phyloP scores from a whole-genome alignment of 345 rosid species.

The Syzygium grande region DNA sequence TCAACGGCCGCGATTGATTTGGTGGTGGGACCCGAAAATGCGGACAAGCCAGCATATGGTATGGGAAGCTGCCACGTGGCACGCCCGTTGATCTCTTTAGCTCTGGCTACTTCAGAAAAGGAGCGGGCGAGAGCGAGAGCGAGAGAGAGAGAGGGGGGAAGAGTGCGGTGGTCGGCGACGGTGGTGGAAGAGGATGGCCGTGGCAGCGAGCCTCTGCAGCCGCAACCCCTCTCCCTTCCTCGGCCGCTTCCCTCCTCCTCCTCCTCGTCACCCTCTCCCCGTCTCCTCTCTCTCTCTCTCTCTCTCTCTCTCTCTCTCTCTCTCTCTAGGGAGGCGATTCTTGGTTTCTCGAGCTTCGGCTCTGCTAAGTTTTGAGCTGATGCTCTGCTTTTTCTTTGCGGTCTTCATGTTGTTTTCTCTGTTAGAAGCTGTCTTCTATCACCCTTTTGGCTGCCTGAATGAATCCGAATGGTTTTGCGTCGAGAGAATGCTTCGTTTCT shows the following conservation, averaged over 20 bases:
- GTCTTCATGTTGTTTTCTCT: too few relatives aligned
- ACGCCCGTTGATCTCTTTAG: background rate
- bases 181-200: constrained; percentile 1
- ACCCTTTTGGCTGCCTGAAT: background rate
- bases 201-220: background rate
- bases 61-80: background rate
- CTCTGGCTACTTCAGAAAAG: too few relatives aligned
- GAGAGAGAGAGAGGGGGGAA: too few relatives aligned
- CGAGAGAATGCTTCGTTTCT: background rate
- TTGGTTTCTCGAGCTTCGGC: background rate
- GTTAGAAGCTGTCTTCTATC: too few relatives aligned
- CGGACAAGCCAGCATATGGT: background rate
- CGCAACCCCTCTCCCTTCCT: constrained; percentile 3
- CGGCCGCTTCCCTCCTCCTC: constrained; percentile 2
- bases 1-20: background rate
- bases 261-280: background rate
- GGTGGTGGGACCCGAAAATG: too few relatives aligned
- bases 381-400: too few relatives aligned
- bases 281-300: background rate
- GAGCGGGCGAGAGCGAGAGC: background rate
- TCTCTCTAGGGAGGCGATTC: background rate
- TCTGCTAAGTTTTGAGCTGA: background rate
- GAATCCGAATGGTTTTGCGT: background rate
- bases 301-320: background rate
- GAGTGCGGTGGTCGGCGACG: background rate